These are phyloP conservation scores for Terfezia claveryi DNA, from an alignment of 495 filamentous ascomycete genomes.

Conservation along the genomic window DNA sequence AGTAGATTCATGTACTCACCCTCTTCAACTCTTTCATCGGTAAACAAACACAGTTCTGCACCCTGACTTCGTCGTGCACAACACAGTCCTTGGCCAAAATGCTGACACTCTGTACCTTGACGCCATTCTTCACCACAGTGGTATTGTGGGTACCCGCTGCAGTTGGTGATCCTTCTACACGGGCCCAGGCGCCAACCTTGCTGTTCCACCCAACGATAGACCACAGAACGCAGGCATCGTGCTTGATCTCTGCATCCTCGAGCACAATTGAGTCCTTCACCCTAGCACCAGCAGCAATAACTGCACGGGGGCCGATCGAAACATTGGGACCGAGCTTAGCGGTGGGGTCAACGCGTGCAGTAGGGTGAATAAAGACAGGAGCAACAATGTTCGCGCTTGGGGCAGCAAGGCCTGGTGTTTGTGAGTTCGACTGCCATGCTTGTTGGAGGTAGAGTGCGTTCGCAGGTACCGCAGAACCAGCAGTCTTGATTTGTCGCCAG, in stretches of 20 bases:
- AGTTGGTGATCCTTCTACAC: conserved; percentile 89
- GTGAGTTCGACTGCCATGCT: conserved; percentile 50
- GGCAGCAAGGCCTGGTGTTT: conserved; percentile 54
- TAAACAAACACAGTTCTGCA: conserved; percentile 96
- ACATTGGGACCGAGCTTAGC: conserved; percentile 96
- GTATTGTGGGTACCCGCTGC: conserved; percentile 77
- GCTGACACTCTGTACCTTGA: conserved; percentile 97
- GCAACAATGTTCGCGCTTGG: conserved; percentile 79
- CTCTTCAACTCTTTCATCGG: conserved; percentile 97
- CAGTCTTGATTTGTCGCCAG: conserved; percentile 99
- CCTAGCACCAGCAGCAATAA: conserved; percentile 69
- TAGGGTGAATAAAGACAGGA: conserved; percentile 92
- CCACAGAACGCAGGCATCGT: conserved; percentile 90
- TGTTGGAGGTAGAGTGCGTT: conserved; percentile 96
- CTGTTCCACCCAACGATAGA: conserved; percentile 95
- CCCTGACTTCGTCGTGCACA: conserved; percentile 83
- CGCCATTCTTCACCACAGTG: conserved; percentile 84
- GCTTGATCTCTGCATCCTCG: conserved; percentile 88
- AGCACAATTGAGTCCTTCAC: conserved; percentile 92
- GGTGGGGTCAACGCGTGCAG: conserved; percentile 77
- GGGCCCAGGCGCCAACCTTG: conserved; percentile 87
- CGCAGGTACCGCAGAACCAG: conserved; percentile 87
- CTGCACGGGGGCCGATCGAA: conserved; percentile 68
- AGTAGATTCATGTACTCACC: conserved; percentile 32
- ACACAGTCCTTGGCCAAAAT: conserved; percentile 93